phyloP scores from a whole-genome alignment of 2,329 filamentous ascomycete species.

The Cladosporium velox region DNA sequence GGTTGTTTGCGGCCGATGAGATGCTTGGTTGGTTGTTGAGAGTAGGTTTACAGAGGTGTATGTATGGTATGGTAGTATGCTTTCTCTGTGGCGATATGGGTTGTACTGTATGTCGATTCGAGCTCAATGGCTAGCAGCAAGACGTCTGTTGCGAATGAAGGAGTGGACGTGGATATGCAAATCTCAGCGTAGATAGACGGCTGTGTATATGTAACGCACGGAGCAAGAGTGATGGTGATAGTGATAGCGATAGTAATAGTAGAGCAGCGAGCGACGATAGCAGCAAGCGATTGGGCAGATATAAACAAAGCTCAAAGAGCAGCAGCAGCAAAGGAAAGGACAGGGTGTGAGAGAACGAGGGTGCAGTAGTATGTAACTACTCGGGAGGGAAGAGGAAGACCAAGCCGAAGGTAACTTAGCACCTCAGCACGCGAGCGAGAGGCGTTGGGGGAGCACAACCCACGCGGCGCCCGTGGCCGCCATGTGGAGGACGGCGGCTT shows the following conservation, averaged over 20 bases:
- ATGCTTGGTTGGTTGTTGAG: not conserved
- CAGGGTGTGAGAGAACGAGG: not conserved
- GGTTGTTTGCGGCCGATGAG: not conserved
- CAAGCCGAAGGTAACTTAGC: not conserved
- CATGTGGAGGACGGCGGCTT: constrained; percentile 18
- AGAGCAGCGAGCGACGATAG: not conserved
- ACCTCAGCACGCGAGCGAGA: constrained; percentile 2
- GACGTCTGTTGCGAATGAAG: not conserved
- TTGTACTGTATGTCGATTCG: not conserved
- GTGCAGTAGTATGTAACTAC: constrained; percentile 3
- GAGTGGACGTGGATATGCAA: not conserved
- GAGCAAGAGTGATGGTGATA: not conserved
- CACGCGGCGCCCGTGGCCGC: constrained; percentile 1
- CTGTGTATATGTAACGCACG: not conserved
- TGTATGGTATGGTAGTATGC: not conserved
- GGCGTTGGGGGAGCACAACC: constrained; percentile 12
- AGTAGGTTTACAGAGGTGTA: not conserved
- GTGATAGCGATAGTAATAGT: not conserved
- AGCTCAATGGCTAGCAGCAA: not conserved
- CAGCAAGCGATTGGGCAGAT: constrained; percentile 4
- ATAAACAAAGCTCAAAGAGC: not conserved
- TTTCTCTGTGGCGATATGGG: not conserved
- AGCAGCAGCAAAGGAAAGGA: not conserved
- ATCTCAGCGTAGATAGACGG: constrained; percentile 5
- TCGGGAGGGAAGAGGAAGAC: not conserved